Percentiles rank a stretch among this genome's conserved stretches.
These are phyloP conservation scores for Phytophthora chlamydospora DNA, from an alignment of 352 stramenopile genomes.

Conservation along the genomic window DNA sequence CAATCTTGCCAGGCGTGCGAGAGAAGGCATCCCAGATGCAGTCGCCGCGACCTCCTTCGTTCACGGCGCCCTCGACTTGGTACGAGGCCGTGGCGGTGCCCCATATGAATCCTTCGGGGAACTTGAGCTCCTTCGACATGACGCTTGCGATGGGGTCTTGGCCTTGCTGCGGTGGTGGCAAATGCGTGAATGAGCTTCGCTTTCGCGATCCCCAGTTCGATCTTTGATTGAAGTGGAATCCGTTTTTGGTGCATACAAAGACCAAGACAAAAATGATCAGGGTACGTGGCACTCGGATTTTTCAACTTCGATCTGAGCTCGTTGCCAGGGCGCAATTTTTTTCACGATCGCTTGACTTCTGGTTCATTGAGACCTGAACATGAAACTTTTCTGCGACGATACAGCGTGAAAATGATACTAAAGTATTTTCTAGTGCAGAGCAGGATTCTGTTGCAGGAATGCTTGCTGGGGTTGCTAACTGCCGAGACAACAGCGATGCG, in stretches of 20 bases:
- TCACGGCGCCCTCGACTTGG: slow-evolving; percentile 92
- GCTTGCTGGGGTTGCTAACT: neutral
- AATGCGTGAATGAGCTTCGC: slow-evolving; percentile 29
- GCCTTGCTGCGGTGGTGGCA: neutral
- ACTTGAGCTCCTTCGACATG: slow-evolving; percentile 45
- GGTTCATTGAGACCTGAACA: too few species aligned
- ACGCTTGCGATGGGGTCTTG: too few species aligned
- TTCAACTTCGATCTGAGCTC: too few species aligned
- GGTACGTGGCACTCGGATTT: too few species aligned
- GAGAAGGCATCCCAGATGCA: slow-evolving; percentile 94
- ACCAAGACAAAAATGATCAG: too few species aligned
- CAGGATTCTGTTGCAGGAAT: neutral
- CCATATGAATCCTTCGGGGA: slow-evolving; percentile 81
- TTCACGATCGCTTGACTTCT: too few species aligned
- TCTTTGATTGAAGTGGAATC: slow-evolving; percentile 1
- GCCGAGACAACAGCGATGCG: neutral
- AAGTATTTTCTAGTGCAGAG: too few species aligned
- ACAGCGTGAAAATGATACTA: too few species aligned
- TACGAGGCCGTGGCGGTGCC: slow-evolving; percentile 91
- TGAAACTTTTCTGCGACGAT: too few species aligned
- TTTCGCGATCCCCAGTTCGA: too few species aligned
- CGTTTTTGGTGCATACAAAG: too few species aligned
- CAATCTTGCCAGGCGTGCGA: slow-evolving; percentile 58
- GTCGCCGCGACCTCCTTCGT: slow-evolving; percentile 82
- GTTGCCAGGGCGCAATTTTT: too few species aligned